Evolutionary conservation across 306 rosid species (phyloP), one percentile per base, ranked within the genome.

Genomic region (Vigna angularis): DNA sequence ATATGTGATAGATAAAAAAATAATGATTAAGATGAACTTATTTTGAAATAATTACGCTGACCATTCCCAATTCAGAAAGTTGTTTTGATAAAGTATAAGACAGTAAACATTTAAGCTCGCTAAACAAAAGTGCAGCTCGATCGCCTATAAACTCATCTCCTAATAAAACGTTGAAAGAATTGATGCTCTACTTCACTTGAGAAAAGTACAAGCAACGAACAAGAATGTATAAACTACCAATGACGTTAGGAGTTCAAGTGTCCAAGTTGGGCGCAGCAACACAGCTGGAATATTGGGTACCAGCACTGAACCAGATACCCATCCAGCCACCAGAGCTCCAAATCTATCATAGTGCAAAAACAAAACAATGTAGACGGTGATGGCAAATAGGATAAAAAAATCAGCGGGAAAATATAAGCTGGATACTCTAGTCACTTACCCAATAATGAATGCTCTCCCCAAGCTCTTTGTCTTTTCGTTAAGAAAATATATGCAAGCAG

Each of bases 401-500:
- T 63, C 38, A 34, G 44, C 28, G 18, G n/a, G 36, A 56, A 53
- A 75, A 15, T 18, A 18, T 5, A 7, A 18, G 32, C 38, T 66
- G 34, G 48, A 65, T 66, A 12, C 12, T 42, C 30, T 72, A 74
- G 72, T 55, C 56, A 78, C 88, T 73, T 85, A 93, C 98, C 99
- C 98, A 18, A 91, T 88, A 14, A 91, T 72, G 83, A 34, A 90
- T 7, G 99, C 96, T 82, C 99, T 91, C 20, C 78, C 89, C 88
- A 95, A 61, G 89, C 96, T 95, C 88, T 95, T 91, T 4, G 97
- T 92, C 88, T 95, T 95, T 86, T 95, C 99, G 11, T 93, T 91
- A 9, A 93, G 97, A 82, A 95, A 95, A 82, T 95, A 93, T 90
- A 95, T 87, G 93, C 97, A 92, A 68, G 99, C 98, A 50, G 94